A percentile compares a stretch with the other conserved stretches of the same genome.
These are phyloP conservation scores for Mycena floridula DNA, from an alignment of 768 basidiomycete genomes.

Conservation along the genomic window DNA sequence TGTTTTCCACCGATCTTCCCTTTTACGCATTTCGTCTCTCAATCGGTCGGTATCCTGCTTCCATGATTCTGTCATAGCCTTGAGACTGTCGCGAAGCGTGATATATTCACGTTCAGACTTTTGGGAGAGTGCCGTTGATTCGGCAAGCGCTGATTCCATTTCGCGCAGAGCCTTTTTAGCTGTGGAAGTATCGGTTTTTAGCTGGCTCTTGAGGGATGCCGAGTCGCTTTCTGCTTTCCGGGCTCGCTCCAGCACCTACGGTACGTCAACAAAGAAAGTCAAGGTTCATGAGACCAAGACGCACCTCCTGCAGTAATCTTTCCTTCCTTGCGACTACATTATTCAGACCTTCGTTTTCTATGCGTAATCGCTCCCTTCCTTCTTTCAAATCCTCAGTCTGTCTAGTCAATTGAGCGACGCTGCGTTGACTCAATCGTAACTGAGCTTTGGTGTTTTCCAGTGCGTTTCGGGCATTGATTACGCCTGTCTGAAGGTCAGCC, in stretches of 20 bases:
- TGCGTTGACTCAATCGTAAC: constrained; percentile 72
- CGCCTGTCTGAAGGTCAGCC: constrained; percentile 81
- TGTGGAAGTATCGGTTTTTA: constrained; percentile 66
- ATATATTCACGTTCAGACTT: constrained; percentile 82
- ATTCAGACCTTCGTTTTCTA: constrained; percentile 86
- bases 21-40: constrained; percentile 65
- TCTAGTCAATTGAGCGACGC: constrained; percentile 77
- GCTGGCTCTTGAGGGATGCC: constrained; percentile 55
- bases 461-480: constrained; percentile 70
- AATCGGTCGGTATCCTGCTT: constrained; percentile 68
- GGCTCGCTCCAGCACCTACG: constrained; percentile 73
- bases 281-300: constrained; percentile 7
- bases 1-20: constrained; percentile 61
- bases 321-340: constrained; percentile 88
- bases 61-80: constrained; percentile 66
- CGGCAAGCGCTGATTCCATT: constrained; percentile 69
- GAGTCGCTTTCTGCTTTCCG: constrained; percentile 82
- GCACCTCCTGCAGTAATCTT: constrained; percentile 77
- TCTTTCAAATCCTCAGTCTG: constrained; percentile 89
- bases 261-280: not conserved
- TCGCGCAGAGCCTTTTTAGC: constrained; percentile 75
- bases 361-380: constrained; percentile 68
- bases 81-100: constrained; percentile 71
- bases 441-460: constrained; percentile 85
- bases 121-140: constrained; percentile 71